Conservation (phyloP, 352 stramenopile species). For the Blastocystis sp. region DNA sequence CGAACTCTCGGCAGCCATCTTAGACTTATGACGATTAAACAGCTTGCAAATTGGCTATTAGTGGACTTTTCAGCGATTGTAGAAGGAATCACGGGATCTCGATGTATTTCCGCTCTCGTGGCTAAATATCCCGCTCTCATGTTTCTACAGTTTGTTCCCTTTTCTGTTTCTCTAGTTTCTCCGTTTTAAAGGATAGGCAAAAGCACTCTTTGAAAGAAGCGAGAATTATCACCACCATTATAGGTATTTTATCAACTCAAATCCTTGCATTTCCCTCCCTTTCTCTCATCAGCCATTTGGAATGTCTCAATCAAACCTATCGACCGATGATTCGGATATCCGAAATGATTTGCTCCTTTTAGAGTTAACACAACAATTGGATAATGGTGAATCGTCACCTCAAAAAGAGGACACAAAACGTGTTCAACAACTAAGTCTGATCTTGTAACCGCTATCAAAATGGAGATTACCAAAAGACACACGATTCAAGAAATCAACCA, state of each 20-base stretch:
- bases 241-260: not conserved
- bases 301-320: constrained; percentile 25
- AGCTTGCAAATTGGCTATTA: constrained; percentile 11
- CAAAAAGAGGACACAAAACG: not conserved
- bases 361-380: constrained; percentile 4
- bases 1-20: constrained; percentile 24
- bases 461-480: not conserved
- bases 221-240: no score
- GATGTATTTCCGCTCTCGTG: not conserved
- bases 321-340: constrained; percentile 11
- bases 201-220: not conserved
- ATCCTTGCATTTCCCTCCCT: not conserved
- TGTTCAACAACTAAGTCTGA: not conserved
- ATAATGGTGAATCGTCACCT: not conserved
- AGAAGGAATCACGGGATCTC: not conserved
- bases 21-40: not conserved
- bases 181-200: not conserved
- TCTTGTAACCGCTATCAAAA: not conserved
- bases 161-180: not conserved
- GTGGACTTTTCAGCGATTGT: constrained; percentile 15
- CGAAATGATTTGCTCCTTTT: not conserved
- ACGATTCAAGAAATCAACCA: constrained; percentile 4
- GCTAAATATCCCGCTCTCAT: no score
- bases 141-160: not conserved
- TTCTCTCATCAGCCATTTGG: not conserved